phyloP scores from a whole-genome alignment of 345 rosid species.

The Cardiospermum halicacabum region DNA sequence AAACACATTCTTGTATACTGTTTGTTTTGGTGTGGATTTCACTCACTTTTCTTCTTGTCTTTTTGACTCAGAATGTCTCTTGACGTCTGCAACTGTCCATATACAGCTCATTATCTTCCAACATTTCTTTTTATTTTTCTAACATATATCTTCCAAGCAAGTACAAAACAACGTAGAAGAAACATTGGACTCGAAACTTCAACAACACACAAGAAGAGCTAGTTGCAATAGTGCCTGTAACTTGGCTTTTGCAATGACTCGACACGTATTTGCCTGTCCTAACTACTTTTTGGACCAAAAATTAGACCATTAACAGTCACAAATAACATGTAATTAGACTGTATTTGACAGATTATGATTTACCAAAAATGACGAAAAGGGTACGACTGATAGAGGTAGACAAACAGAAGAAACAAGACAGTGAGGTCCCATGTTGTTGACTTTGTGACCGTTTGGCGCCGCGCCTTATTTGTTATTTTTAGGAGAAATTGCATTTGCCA shows the following conservation, averaged over 20 bases:
- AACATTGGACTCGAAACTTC: background rate
- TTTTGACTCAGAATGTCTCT: slow-evolving; percentile 8
- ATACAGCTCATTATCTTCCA: slow-evolving; percentile 17
- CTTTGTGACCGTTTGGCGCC: background rate
- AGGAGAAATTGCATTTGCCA: background rate
- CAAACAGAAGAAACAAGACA: background rate
- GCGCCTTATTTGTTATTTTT: background rate
- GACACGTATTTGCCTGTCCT: too few relatives aligned
- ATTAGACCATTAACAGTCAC: too few relatives aligned
- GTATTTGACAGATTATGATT: background rate
- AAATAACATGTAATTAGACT: too few relatives aligned
- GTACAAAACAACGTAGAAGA: background rate
- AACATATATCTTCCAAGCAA: background rate
- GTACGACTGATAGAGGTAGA: background rate
- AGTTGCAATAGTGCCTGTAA: background rate
- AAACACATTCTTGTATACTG: background rate
- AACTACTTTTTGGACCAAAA: too few relatives aligned
- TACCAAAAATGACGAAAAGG: background rate
- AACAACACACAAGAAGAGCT: background rate
- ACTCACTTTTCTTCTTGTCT: slow-evolving; percentile 11
- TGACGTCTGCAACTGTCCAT: slow-evolving; percentile 6
- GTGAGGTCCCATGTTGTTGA: background rate
- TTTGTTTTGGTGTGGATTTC: background rate
- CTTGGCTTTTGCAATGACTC: too few relatives aligned
- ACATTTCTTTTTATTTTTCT: slow-evolving; percentile 3